Evolutionary conservation across 192 early-diverging fungal species (phyloP).

Genomic region (Oehlia diaphana): DNA sequence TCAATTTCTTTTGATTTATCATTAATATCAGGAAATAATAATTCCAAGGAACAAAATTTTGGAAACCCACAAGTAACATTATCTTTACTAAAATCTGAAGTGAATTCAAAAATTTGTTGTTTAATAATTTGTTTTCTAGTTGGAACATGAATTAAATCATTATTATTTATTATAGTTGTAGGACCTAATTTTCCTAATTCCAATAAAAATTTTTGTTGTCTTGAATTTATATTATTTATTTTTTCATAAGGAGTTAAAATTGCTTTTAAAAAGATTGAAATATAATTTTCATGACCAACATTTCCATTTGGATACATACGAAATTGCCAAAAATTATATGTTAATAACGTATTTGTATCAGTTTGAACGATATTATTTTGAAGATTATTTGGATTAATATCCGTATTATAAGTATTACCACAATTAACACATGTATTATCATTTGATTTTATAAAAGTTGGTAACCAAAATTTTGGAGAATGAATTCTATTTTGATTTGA

Average conservation of each 20-base stretch:
- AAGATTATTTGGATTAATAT: too few relatives aligned
- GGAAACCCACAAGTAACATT: background rate
- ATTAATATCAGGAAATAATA: background rate
- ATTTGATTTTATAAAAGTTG: background rate
- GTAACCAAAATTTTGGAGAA: background rate
- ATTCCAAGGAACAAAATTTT: background rate
- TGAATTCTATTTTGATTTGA: background rate
- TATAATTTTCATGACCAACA: background rate
- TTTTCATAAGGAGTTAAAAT: constrained; percentile 5
- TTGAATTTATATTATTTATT: background rate
- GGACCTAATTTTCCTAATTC: background rate
- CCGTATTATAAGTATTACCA: too few relatives aligned
- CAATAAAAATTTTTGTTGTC: constrained; percentile 3
- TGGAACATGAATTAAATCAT: background rate
- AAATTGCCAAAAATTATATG: constrained; percentile 8
- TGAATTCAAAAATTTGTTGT: background rate
- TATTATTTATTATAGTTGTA: background rate
- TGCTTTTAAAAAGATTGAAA: background rate
- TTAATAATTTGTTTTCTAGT: background rate
- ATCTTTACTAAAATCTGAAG: background rate
- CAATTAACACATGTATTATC: too few relatives aligned
- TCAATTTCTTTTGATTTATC: background rate
- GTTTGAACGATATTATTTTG: too few relatives aligned
- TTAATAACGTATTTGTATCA: background rate
- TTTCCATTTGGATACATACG: constrained; percentile 12